Evolutionary conservation across 257 asterid genomes (phyloP).

Genomic region (Solanum lycopersicoides): DNA sequence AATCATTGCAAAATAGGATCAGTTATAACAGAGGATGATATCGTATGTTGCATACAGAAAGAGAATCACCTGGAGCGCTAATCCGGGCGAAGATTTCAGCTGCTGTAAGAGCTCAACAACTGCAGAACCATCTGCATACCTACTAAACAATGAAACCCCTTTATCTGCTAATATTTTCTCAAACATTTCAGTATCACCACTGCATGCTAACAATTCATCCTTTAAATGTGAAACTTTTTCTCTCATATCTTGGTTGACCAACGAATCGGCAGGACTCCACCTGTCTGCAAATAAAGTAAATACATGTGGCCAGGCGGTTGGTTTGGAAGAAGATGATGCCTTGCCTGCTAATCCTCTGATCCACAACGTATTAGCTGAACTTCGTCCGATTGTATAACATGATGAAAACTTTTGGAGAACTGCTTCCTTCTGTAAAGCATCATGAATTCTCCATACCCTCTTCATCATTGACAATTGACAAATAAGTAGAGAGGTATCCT

Average conservation of each 20-base stretch:
- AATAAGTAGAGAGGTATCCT: not conserved
- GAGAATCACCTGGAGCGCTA: constrained; percentile 53
- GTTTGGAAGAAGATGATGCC: not conserved
- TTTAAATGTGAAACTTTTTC: constrained; percentile 31
- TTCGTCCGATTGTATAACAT: not conserved
- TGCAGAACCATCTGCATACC: constrained; percentile 48
- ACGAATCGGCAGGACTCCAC: constrained; percentile 2
- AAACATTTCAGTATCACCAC: constrained; percentile 24
- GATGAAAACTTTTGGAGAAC: not conserved
- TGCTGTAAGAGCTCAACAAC: constrained; percentile 47
- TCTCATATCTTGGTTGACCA: constrained; percentile 7
- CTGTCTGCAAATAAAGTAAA: constrained; percentile 18
- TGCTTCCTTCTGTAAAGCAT: not conserved
- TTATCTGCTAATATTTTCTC: constrained; percentile 37
- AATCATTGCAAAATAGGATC: not conserved
- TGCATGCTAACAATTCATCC: constrained; percentile 28
- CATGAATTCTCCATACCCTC: not conserved
- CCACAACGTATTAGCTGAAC: not conserved
- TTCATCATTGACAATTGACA: constrained; percentile 18
- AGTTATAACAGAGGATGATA: not conserved
- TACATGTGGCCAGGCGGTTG: constrained; percentile 1
- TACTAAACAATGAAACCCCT: constrained; percentile 46
- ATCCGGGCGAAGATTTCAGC: constrained; percentile 25
- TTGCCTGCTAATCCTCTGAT: not conserved
- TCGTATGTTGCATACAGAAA: not conserved